Evolutionary conservation across 352 stramenopile species (phyloP), one percentile per base, ranked within the genome.

Genomic region (Phytophthora ohioensis): DNA sequence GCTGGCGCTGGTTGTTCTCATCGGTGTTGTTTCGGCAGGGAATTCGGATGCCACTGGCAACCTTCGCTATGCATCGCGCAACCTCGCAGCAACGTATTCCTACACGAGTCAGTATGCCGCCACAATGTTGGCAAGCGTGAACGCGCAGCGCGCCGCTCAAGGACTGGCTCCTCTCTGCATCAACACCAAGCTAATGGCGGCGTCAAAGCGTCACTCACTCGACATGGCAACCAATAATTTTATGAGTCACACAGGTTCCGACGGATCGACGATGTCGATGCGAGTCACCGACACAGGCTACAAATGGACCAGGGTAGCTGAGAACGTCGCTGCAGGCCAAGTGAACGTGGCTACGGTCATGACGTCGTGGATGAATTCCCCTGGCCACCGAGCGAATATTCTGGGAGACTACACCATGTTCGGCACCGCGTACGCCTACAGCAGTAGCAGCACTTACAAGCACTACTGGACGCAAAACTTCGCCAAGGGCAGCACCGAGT

Each of bases 391-490:
- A 12, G 47, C 56, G 17, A 88, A 86, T 64, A 76, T 88, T 47
- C 60, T 88, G 21, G 67, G 71, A 12, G 45, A 62, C 41, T 81
- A 79, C 59, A 81, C 66, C 31, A 65, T 73, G 36, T 67, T 81
- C 39, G 70, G 74, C 32, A 69, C 53, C 0, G 70, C 70, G 4
- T 81, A 76, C 48, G 65, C 70, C 12, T 81, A 74, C 63, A 79
- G 30, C 59, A 47, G 55, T 4, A 34, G 42, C 15, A 75, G 58
- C 52, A 78, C 42, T 9, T 84, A 80, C 63, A 74, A 74, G 39
- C 51, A 78, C 64, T 89, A 82, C 52, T 89, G 81, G 81, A 87
- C 76, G 9, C 81, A 89, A 60, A 57, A 78, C 56, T 89, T 89
- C 57, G 75, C 53, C 46, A 67, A 71, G 17, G 51, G 67, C 15